phyloP scores from a whole-genome alignment of 1,139 yeast genomes.

The Pichia norvegensis region DNA sequence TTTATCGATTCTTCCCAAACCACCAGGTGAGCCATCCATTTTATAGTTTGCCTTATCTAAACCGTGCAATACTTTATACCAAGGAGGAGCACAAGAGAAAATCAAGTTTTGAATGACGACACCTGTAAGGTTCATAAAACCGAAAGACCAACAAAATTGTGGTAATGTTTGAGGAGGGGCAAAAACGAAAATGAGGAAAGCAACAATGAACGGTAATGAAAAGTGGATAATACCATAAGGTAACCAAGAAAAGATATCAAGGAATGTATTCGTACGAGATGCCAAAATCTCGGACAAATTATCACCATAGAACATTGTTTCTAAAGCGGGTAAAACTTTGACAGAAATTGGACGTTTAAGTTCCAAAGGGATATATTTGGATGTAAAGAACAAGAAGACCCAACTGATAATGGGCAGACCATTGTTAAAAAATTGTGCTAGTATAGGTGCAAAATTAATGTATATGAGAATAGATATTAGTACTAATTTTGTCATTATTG shows the following conservation, averaged over 20 bases:
- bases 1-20: conserved; percentile 80
- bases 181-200: conserved; percentile 69
- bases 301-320: conserved; percentile 90
- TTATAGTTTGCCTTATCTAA: conserved; percentile 84
- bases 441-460: conserved; percentile 58
- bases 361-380: conserved; percentile 65
- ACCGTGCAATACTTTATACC: conserved; percentile 88
- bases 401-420: conserved; percentile 85
- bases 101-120: conserved; percentile 64
- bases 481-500: conserved; percentile 39
- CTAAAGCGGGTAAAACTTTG: conserved; percentile 86
- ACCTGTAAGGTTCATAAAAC: conserved; percentile 90
- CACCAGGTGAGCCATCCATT: conserved; percentile 96
- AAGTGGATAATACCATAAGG: conserved; percentile 94
- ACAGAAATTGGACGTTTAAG: conserved; percentile 90
- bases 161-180: conserved; percentile 90
- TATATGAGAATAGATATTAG: conserved; percentile 33
- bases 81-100: conserved; percentile 97
- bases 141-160: conserved; percentile 89
- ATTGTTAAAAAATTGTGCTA: conserved; percentile 78
- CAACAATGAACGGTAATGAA: conserved; percentile 81
- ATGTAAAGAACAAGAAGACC: conserved; percentile 77
- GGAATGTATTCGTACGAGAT: conserved; percentile 52
- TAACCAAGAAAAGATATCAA: conserved; percentile 88
- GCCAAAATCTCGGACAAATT: conserved; percentile 84